phyloP scores from a whole-genome alignment of 139 green algal genomes.

The Chlamydomonas sphaeroides region DNA sequence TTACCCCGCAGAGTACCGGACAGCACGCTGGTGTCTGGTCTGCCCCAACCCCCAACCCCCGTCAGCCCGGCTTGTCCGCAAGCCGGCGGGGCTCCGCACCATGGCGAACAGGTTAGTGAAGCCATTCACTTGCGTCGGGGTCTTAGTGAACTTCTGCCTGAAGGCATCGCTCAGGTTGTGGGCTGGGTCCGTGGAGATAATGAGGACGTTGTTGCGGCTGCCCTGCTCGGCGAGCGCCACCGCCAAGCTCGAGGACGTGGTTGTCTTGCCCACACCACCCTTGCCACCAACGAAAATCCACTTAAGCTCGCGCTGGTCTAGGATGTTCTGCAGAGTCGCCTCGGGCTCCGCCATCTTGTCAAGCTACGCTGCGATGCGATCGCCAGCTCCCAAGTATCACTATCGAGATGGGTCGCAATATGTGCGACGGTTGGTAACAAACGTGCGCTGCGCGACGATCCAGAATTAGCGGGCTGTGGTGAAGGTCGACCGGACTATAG shows the following conservation, averaged over 20 bases:
- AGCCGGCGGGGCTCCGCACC: no score
- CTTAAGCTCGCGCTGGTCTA: constrained; percentile 89
- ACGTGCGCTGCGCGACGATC: no score
- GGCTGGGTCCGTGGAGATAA: constrained; percentile 96
- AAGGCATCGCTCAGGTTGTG: constrained; percentile 98
- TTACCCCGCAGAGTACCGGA: no score
- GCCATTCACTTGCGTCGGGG: constrained; percentile 83
- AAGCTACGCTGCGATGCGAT: background rate
- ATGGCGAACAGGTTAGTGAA: constrained; percentile 96
- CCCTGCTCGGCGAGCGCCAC: constrained; percentile 79
- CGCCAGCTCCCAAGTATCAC: no score
- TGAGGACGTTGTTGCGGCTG: constrained; percentile 85
- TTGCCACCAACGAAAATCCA: constrained; percentile 98
- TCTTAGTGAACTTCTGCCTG: constrained; percentile 93
- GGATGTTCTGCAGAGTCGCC: constrained; percentile 87
- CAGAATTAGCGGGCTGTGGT: no score
- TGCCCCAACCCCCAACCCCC: no score
- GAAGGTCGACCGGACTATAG: no score
- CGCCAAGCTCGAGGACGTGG: constrained; percentile 86
- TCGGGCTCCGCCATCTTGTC: constrained; percentile 58
- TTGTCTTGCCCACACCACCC: constrained; percentile 93
- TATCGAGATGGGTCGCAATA: no score
- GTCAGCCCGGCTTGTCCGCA: no score
- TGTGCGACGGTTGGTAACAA: no score
- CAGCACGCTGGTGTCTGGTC: no score